Evolutionary conservation across 2,329 filamentous ascomycete genomes (phyloP).

Genomic region (Penicillium sp.): DNA sequence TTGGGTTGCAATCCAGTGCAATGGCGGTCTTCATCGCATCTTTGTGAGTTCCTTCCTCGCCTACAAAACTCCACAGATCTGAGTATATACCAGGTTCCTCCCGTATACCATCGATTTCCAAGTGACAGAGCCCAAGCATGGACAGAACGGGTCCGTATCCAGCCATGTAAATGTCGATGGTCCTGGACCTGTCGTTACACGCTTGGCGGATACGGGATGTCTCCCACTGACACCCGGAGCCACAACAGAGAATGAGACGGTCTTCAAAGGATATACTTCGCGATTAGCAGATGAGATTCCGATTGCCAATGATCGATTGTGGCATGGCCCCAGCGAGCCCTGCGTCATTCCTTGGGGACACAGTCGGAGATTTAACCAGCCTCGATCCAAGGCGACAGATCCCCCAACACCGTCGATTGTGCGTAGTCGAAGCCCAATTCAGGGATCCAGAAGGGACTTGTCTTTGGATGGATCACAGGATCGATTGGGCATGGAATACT

Average conservation of each 20-base stretch:
- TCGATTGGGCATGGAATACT: conserved; percentile 28
- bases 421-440: conserved; percentile 42
- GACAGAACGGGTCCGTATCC: conserved; percentile 24
- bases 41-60: conserved; percentile 24
- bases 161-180: conserved; percentile 25
- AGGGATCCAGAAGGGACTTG: conserved; percentile 22
- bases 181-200: conserved; percentile 23
- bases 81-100: conserved; percentile 30
- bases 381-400: conserved; percentile 66
- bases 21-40: conserved; percentile 40
- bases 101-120: conserved; percentile 40
- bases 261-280: conserved; percentile 37
- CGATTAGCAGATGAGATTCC: conserved; percentile 28
- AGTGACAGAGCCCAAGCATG: conserved; percentile 20
- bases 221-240: conserved; percentile 38
- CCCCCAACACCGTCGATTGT: conserved; percentile 61
- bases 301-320: conserved; percentile 30
- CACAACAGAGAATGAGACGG: conserved; percentile 39
- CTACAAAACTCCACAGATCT: not conserved
- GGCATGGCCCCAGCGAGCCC: conserved; percentile 58
- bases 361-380: conserved; percentile 68
- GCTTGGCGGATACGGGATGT: conserved; percentile 23
- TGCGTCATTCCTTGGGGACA: conserved; percentile 73
- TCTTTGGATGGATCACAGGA: conserved; percentile 19
- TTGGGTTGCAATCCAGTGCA: not conserved